Evolutionary conservation across 1,139 yeast species (phyloP), one percentile per base, ranked within the genome.

Genomic region (Entelexis paramagnoliae): DNA sequence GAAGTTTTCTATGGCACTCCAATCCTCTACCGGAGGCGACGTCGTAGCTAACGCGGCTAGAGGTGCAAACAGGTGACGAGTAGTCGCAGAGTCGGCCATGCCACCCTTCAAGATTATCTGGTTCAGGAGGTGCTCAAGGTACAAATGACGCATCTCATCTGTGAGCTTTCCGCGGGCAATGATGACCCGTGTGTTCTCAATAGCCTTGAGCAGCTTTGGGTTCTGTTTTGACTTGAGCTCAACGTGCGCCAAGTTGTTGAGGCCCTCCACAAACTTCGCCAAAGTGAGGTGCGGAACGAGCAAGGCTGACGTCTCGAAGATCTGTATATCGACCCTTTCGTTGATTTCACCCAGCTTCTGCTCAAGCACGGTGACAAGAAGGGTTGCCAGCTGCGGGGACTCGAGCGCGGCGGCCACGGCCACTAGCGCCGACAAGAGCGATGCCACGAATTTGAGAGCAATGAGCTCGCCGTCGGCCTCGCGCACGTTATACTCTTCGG

Each of bases 71-170:
- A 78, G 77, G 28, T 76, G 66, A 11, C 51, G 29, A 1, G 83
- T 78, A 51, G 19, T 20, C 2, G 34, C 38, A 14, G 46, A 34
- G 14, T 51, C 34, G 17, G 45, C 20, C 24, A 47, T 35, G 60
- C 88, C 96, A 46, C 96, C 97, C 63, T 82, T 80, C 43, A 83
- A 73, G 36, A 86, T 77, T 49, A 88, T 82, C 1, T 78, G 75
- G 33, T 75, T 76, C 54, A 91, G 72, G 26, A 87, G 66, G 58
- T 84, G 91, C 43, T 73, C 74, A 58, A 91, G 70, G 59, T 82
- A 86, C 2, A 42, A 20, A 19, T 22, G 28, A 17, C 46, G 46
- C 30, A 7, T 4, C 22, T 32, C 36, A 6, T 30, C 36, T 7
- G 28, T 7, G 19, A 42, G 35, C n/a, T 42, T 32, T 8, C 76